phyloP scores from a whole-genome alignment of 1,284 basidiomycete genomes.

The Marasmius sp. region DNA sequence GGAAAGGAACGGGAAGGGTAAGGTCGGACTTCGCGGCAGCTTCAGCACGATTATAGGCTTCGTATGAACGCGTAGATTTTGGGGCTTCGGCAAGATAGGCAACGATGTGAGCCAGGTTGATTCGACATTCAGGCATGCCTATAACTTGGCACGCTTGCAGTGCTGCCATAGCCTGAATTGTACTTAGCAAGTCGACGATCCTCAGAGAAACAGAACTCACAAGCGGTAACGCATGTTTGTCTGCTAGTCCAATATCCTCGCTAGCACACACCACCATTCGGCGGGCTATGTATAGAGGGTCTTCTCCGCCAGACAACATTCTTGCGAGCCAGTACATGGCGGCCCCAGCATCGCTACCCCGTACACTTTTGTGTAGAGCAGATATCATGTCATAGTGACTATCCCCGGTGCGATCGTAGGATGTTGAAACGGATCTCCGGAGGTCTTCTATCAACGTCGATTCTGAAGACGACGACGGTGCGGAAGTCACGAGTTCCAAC shows the following conservation, averaged over 20 bases:
- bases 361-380: slow-evolving; percentile 84
- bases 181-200: not conserved
- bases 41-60: slow-evolving; percentile 75
- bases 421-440: slow-evolving; percentile 54
- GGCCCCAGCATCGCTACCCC: slow-evolving; percentile 78
- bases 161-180: slow-evolving; percentile 68
- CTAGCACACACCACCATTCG: slow-evolving; percentile 83
- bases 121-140: slow-evolving; percentile 83
- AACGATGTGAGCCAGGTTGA: slow-evolving; percentile 79
- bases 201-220: slow-evolving; percentile 35
- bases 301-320: slow-evolving; percentile 85
- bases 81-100: slow-evolving; percentile 82
- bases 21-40: slow-evolving; percentile 54
- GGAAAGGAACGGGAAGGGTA: slow-evolving; percentile 68
- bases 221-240: slow-evolving; percentile 69
- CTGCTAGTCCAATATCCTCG: slow-evolving; percentile 84
- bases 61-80: slow-evolving; percentile 81
- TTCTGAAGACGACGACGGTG: slow-evolving; percentile 39
- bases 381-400: slow-evolving; percentile 86
- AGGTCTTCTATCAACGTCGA: slow-evolving; percentile 47
- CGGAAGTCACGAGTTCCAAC: slow-evolving; percentile 58
- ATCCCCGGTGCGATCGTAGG: slow-evolving; percentile 78
- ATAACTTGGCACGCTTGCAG: slow-evolving; percentile 80
- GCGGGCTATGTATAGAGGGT: slow-evolving; percentile 83
- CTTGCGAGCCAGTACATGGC: slow-evolving; percentile 89